These are phyloP conservation scores for Turritis glabra DNA, from an alignment of 345 rosid genomes.

Conservation along the genomic window DNA sequence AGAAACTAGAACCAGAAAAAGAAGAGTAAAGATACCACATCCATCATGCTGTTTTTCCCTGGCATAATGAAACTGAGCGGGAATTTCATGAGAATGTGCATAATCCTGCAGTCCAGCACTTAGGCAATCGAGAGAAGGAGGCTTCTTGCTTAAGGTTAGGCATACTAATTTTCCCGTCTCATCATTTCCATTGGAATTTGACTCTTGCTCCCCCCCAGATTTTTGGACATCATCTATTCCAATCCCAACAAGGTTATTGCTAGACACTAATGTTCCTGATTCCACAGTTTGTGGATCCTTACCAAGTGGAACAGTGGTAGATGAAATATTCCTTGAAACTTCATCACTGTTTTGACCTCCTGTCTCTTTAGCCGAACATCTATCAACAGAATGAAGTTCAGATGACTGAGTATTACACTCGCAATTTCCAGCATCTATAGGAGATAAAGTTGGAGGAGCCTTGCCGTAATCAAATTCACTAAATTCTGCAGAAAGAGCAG, in stretches of 20 bases:
- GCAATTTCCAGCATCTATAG: conserved; percentile 25
- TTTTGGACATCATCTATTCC: conserved; percentile 28
- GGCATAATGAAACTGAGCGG: conserved; percentile 25
- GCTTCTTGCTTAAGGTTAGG: conserved; percentile 57
- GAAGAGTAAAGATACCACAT: conserved; percentile 48
- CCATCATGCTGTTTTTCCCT: conserved; percentile 38
- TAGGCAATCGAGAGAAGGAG: conserved; percentile 44
- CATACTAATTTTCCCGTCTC: conserved; percentile 41
- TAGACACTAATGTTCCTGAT: conserved; percentile 24
- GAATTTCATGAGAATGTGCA: conserved; percentile 34
- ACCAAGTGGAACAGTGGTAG: conserved; percentile 29
- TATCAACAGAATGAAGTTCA: conserved; percentile 31
- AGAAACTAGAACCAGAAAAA: conserved; percentile 18
- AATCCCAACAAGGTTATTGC: conserved; percentile 31
- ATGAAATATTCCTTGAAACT: conserved; percentile 33
- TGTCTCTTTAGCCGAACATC: conserved; percentile 34
- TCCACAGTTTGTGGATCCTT: conserved; percentile 23
- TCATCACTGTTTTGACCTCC: conserved; percentile 28
- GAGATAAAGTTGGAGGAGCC: conserved; percentile 33
- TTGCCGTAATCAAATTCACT: conserved; percentile 36
- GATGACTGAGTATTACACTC: conserved; percentile 35
- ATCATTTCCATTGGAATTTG: conserved; percentile 27
- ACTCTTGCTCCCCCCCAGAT: conserved; percentile 32
- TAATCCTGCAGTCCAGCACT: conserved; percentile 43
- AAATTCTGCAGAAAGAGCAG: conserved; percentile 34